These are phyloP conservation scores for Phylloporus arenicola DNA, from an alignment of 768 basidiomycete species.

Conservation along the genomic window DNA sequence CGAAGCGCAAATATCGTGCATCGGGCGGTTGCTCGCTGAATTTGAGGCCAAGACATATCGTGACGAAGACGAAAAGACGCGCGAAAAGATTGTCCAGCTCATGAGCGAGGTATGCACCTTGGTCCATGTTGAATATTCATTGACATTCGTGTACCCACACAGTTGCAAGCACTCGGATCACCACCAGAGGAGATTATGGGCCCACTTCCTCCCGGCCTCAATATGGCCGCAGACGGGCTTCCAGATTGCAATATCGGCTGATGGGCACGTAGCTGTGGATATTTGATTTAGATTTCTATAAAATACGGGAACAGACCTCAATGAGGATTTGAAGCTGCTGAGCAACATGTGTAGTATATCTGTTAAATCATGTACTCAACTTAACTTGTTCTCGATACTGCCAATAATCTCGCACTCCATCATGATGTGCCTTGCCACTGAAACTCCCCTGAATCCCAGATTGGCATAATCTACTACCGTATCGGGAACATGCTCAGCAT, in stretches of 20 bases:
- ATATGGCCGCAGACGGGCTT: conserved; percentile 49
- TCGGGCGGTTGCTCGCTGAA: conserved; percentile 52
- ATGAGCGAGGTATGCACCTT: conserved; percentile 61
- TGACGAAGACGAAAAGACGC: conserved; percentile 47
- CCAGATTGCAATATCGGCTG: conserved; percentile 21
- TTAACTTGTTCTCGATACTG: too few species aligned
- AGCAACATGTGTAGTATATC: too few species aligned
- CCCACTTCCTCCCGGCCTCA: conserved; percentile 66
- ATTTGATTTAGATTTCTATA: too few species aligned
- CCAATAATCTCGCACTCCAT: too few species aligned
- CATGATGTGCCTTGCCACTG: too few species aligned
- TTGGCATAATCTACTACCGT: too few species aligned
- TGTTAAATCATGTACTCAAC: too few species aligned
- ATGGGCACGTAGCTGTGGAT: too few species aligned
- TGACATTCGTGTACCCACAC: background rate
- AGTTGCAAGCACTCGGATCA: conserved; percentile 67
- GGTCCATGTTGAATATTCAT: background rate
- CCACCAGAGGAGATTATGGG: conserved; percentile 85
- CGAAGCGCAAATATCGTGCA: conserved; percentile 51
- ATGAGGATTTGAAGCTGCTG: too few species aligned
- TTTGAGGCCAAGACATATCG: conserved; percentile 61
- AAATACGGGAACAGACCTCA: too few species aligned
- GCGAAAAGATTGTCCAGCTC: conserved; percentile 51
- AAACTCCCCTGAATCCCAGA: too few species aligned
- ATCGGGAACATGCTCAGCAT: too few species aligned